Base-by-base conservation (phyloP, 2,329 filamentous ascomycete genomes). In the Alternaria triticimaculans region DNA sequence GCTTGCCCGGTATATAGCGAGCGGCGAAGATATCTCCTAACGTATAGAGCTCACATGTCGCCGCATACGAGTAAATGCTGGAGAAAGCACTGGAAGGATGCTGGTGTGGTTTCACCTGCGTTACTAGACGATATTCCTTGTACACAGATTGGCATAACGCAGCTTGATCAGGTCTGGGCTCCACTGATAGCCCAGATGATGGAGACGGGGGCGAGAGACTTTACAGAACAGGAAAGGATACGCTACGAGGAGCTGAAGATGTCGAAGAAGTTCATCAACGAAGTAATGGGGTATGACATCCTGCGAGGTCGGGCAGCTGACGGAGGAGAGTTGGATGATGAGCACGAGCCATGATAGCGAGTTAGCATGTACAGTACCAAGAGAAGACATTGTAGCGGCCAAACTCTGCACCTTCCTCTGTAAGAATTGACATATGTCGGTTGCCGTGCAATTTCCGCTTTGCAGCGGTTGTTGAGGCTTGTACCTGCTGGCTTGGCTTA, bases 201-300 rank as follows among this genome's bases (percentile, higher is more conserved):
- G 76, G 69, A 64, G 33, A 63, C 73, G 10, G 72, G 71, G 11
- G 68, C 69, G 45, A 68, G 75, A 48, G 71, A 73, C 15, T 78
- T 76, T 58, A 77, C 74, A 10, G 68, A 75, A 53, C 65, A 72
- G 23, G 72, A 79, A 57, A 74, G 69, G 63, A 58, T 62, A n/a
- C 65, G 69, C 28, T 78, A 74, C 50, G 68, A 70, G 43, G 73
- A 78, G 33, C 61, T 79, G 53, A 67, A 62, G 60, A 49, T 58
- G 6, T 74, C 73, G 55, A 72, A 66, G 53, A 75, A 76, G 58
- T 80, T 76, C 58, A 70, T 80, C 33, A 79, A 78, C 62, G 76
- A 78, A 54, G 62, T 79, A 6, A 76, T 79, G 72, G 78, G 77
- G 3, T 79, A 79, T 56, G 76, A 80, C 64, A 73, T 79, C 26